phyloP scores from a whole-genome alignment of 805 yeast species.

The Wickerhamiella azymoides region DNA sequence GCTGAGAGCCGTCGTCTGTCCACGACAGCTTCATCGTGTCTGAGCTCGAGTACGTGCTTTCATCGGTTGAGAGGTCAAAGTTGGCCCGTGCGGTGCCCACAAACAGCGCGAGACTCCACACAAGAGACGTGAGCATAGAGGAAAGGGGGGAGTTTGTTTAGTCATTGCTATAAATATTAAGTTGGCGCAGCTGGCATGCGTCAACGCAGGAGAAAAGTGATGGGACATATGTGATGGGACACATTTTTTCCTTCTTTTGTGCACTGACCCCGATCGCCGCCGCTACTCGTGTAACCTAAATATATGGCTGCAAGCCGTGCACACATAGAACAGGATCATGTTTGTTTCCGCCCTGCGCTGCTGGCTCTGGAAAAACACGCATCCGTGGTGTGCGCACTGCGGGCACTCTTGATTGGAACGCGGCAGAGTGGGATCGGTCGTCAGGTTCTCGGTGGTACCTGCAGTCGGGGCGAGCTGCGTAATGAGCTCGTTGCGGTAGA shows the following conservation, averaged over 20 bases:
- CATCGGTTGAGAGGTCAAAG: slow-evolving; percentile 12
- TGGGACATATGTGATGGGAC: background rate
- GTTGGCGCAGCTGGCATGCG: background rate
- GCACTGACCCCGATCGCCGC: background rate
- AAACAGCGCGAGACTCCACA: slow-evolving; percentile 1
- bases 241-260: background rate
- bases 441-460: slow-evolving; percentile 91
- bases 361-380: slow-evolving; percentile 94
- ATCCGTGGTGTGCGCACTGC: slow-evolving; percentile 69
- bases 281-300: slow-evolving; percentile 23
- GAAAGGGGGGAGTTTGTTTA: background rate
- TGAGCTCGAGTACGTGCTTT: slow-evolving; percentile 14
- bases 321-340: slow-evolving; percentile 83
- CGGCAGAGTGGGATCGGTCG: slow-evolving; percentile 95
- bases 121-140: slow-evolving; percentile 7
- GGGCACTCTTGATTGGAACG: slow-evolving; percentile 92
- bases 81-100: slow-evolving; percentile 12
- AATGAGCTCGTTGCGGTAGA: slow-evolving; percentile 79
- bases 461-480: slow-evolving; percentile 89
- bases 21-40: slow-evolving; percentile 34
- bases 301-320: slow-evolving; percentile 72
- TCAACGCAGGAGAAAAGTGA: background rate
- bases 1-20: slow-evolving; percentile 40
- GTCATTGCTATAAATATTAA: background rate
- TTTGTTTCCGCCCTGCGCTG: slow-evolving; percentile 90